These are phyloP conservation scores for Brassica balearica DNA, from an alignment of 441 rosid species.

Conservation along the genomic window DNA sequence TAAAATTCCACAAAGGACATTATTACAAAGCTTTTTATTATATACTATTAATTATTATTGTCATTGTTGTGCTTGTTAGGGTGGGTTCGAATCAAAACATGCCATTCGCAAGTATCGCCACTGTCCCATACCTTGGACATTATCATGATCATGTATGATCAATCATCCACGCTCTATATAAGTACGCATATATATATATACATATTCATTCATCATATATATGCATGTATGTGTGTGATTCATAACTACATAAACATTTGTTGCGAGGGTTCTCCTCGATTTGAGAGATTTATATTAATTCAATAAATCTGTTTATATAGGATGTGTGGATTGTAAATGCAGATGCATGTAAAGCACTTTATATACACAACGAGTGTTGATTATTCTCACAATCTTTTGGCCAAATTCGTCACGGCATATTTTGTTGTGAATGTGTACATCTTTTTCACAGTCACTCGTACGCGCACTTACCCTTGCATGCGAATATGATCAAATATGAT, in stretches of 20 bases:
- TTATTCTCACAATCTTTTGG: conserved; percentile 35
- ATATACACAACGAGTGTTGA: conserved; percentile 38
- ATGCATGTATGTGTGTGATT: background rate
- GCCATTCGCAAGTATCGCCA: conserved; percentile 27
- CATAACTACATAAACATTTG: background rate
- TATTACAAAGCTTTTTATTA: conserved; percentile 21
- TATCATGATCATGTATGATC: conserved; percentile 19
- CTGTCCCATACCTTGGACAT: conserved; percentile 34
- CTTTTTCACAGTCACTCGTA: conserved; percentile 37
- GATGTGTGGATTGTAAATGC: conserved; percentile 12
- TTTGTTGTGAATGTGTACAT: conserved; percentile 39
- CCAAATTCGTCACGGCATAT: conserved; percentile 43
- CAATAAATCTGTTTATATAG: background rate
- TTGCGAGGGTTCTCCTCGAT: conserved; percentile 3
- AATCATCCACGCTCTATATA: background rate
- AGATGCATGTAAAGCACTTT: conserved; percentile 30
- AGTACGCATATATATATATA: conserved; percentile 8
- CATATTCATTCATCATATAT: background rate
- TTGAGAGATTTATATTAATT: background rate
- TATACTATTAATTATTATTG: conserved; percentile 1
- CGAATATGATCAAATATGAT: conserved; percentile 30
- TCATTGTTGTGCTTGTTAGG: conserved; percentile 31
- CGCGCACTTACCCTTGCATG: conserved; percentile 39
- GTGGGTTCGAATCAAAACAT: conserved; percentile 40
- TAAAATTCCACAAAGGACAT: conserved; percentile 37